Conservation (phyloP, 2,329 filamentous ascomycete species). For the Diaporthe sp. region DNA sequence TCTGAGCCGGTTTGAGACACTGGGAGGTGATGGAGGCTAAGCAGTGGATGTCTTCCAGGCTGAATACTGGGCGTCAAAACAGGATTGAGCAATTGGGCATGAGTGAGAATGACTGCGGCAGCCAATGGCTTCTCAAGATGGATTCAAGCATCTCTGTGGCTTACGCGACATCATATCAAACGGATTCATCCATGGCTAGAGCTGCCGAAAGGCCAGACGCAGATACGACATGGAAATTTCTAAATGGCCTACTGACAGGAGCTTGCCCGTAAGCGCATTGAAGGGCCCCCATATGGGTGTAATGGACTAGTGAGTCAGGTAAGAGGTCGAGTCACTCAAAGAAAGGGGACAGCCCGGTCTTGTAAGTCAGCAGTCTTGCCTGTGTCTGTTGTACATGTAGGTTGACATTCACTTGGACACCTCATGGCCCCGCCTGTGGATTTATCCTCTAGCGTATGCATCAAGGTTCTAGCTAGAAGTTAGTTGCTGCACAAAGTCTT, state of each 20-base stretch:
- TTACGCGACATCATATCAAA: neutral
- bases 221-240: neutral
- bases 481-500: neutral
- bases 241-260: neutral
- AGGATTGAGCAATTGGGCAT: neutral
- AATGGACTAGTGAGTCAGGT: neutral
- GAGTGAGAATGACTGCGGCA: no score
- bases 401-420: neutral
- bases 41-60: neutral
- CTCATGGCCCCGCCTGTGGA: neutral
- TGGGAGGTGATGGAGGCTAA: no score
- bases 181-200: neutral
- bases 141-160: neutral
- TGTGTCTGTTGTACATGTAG: neutral
- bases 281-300: no score
- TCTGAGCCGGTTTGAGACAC: neutral
- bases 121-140: neutral
- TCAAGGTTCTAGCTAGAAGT: neutral
- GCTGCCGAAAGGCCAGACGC: no score
- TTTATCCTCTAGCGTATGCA: neutral
- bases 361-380: neutral
- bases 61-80: no score
- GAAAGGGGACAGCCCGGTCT: neutral
- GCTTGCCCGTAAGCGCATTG: no score
- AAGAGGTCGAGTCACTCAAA: neutral